Conservation (phyloP, 192 early-diverging fungal genomes). For the Dimargaris verticillata region DNA sequence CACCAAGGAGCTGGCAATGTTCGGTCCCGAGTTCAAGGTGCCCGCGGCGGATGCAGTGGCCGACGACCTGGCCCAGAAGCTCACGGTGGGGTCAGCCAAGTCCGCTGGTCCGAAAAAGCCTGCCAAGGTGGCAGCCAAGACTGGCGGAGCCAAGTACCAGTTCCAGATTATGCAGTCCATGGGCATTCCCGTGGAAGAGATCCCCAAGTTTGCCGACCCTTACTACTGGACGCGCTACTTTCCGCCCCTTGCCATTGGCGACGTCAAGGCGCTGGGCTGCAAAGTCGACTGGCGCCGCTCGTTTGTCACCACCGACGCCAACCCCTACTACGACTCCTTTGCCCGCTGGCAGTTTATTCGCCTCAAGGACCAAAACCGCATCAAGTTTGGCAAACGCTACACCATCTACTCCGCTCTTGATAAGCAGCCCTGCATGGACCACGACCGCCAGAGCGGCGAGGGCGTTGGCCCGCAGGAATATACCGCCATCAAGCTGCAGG, state of each 20-base stretch:
- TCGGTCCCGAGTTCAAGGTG: constrained; percentile 26
- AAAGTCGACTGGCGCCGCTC: constrained; percentile 92
- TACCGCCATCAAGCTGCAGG: constrained; percentile 86
- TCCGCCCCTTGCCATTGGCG: constrained; percentile 70
- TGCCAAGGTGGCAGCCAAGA: constrained; percentile 72
- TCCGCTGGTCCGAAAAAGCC: constrained; percentile 31
- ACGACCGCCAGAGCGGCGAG: constrained; percentile 88
- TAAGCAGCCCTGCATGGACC: constrained; percentile 98
- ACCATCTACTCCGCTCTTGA: constrained; percentile 94
- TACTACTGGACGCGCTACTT: constrained; percentile 88
- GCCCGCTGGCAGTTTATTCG: constrained; percentile 96
- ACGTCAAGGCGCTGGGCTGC: constrained; percentile 56
- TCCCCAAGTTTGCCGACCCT: constrained; percentile 83
- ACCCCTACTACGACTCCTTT: constrained; percentile 97
- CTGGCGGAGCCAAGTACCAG: constrained; percentile 68
- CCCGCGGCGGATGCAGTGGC: constrained; percentile 17
- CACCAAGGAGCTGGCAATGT: constrained; percentile 28
- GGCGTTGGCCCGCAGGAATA: constrained; percentile 89
- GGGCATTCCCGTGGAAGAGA: constrained; percentile 74
- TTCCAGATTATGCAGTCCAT: constrained; percentile 92
- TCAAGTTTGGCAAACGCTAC: constrained; percentile 91
- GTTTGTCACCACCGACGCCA: constrained; percentile 95
- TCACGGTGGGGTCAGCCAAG: constrained; percentile 37
- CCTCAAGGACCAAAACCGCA: constrained; percentile 54
- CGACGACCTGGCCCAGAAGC: constrained; percentile 21